These are phyloP conservation scores for Cryptococcus sp. DNA, from an alignment of 1,284 basidiomycete species.

Conservation along the genomic window DNA sequence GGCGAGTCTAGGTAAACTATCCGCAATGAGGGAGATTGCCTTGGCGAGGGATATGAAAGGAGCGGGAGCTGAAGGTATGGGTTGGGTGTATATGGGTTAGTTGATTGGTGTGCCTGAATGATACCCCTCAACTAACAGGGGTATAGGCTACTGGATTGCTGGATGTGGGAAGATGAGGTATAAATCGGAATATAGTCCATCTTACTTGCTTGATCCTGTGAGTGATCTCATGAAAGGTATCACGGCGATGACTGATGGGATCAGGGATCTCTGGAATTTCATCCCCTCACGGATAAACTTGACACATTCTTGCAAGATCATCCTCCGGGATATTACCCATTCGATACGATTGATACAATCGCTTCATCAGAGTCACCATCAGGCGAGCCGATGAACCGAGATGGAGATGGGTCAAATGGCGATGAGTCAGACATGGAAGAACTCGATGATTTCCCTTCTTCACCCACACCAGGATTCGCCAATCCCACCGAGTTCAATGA, in stretches of 20 bases:
- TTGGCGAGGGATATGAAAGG: conserved; percentile 67
- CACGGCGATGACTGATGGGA: background rate
- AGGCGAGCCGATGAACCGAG: background rate
- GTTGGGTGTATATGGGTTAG: conserved; percentile 78
- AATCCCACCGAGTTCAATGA: conserved; percentile 19
- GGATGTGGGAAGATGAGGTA: conserved; percentile 94
- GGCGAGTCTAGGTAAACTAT: conserved; percentile 74
- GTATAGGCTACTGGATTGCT: conserved; percentile 81
- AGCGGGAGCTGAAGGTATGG: conserved; percentile 62
- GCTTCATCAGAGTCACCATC: background rate
- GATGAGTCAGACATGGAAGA: conserved; percentile 6
- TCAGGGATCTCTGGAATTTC: conserved; percentile 72
- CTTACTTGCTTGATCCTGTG: conserved; percentile 82
- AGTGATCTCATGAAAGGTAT: conserved; percentile 14
- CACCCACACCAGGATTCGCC: conserved; percentile 39
- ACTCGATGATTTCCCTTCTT: conserved; percentile 21
- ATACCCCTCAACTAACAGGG: background rate
- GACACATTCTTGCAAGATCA: conserved; percentile 61
- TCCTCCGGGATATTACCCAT: conserved; percentile 39
- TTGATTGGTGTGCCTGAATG: background rate
- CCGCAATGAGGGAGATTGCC: conserved; percentile 71
- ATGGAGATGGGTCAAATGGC: conserved; percentile 13
- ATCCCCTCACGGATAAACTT: conserved; percentile 60
- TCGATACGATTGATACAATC: conserved; percentile 17
- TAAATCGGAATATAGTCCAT: conserved; percentile 87